These are phyloP conservation scores for Diutina neorugosa DNA, from an alignment of 1,139 yeast species.

Conservation along the genomic window DNA sequence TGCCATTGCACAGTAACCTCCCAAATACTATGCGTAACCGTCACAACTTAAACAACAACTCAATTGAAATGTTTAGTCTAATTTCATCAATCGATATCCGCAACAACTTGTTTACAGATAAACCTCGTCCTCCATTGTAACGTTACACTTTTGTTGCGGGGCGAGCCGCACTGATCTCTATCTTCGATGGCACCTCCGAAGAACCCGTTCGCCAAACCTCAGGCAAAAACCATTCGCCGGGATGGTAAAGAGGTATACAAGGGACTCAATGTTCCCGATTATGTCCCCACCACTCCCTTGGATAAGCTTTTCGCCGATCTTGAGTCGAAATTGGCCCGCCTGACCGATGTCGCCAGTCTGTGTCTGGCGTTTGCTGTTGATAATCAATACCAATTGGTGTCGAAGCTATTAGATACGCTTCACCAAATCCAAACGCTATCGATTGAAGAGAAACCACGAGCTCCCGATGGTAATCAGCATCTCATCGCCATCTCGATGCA, in stretches of 20 bases:
- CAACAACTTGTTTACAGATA: no score
- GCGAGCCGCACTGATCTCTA: not conserved
- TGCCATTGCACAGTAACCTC: no score
- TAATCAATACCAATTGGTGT: not conserved
- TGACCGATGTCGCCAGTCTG: not conserved
- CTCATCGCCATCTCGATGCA: conserved; percentile 67
- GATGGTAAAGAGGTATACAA: conserved; percentile 1
- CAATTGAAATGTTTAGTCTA: no score
- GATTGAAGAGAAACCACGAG: not conserved
- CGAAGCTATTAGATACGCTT: not conserved
- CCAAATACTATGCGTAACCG: no score
- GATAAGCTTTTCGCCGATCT: not conserved
- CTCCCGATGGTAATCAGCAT: conserved; percentile 12
- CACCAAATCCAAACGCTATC: not conserved
- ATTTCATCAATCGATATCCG: no score
- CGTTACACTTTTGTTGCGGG: no score
- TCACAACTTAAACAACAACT: no score
- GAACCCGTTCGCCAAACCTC: not conserved
- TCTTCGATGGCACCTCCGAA: not conserved
- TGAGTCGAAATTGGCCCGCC: not conserved
- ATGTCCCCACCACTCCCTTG: not conserved
- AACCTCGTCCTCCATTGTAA: no score
- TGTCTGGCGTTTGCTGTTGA: not conserved
- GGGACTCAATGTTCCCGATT: conserved; percentile 3
- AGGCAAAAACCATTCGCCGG: not conserved